These are phyloP conservation scores for Vinca major DNA, from an alignment of 305 asterid genomes.

Conservation along the genomic window DNA sequence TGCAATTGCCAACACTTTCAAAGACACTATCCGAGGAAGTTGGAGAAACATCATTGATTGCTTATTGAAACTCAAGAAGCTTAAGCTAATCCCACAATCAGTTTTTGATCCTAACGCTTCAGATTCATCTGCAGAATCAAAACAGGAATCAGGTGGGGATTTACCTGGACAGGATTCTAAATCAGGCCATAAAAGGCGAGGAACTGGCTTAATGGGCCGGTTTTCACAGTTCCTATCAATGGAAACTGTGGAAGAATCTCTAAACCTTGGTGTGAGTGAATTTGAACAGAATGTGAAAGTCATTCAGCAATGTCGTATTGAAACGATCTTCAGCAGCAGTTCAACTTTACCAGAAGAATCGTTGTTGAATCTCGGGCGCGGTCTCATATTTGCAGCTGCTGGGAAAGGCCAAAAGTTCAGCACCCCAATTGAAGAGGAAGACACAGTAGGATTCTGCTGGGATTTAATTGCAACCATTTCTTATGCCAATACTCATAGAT, in stretches of 20 bases:
- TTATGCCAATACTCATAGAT: slow-evolving; percentile 49
- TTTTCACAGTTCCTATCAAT: slow-evolving; percentile 55
- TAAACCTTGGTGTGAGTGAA: slow-evolving; percentile 66
- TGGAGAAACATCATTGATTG: slow-evolving; percentile 91
- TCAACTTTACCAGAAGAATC: slow-evolving; percentile 62
- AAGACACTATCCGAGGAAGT: slow-evolving; percentile 61
- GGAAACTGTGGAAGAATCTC: slow-evolving; percentile 83
- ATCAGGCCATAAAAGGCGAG: slow-evolving; percentile 25
- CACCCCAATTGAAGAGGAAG: slow-evolving; percentile 86
- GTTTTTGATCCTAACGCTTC: slow-evolving; percentile 44
- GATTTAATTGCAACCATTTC: slow-evolving; percentile 52
- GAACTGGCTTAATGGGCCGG: slow-evolving; percentile 48
- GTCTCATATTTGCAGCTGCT: slow-evolving; percentile 71
- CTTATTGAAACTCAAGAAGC: slow-evolving; percentile 75
- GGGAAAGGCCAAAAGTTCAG: slow-evolving; percentile 86
- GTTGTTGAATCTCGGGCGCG: slow-evolving; percentile 67
- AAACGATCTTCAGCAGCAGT: slow-evolving; percentile 62
- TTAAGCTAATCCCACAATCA: slow-evolving; percentile 69
- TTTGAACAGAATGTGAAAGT: slow-evolving; percentile 68
- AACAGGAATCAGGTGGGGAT: slow-evolving; percentile 24
- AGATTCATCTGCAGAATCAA: slow-evolving; percentile 14
- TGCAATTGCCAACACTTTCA: slow-evolving; percentile 69
- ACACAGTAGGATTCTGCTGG: slow-evolving; percentile 79
- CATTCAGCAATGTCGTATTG: slow-evolving; percentile 80
- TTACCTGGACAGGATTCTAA: slow-evolving; percentile 29